phyloP scores from a whole-genome alignment of 2,329 filamentous ascomycete species.

The Penicillium janthinellum region DNA sequence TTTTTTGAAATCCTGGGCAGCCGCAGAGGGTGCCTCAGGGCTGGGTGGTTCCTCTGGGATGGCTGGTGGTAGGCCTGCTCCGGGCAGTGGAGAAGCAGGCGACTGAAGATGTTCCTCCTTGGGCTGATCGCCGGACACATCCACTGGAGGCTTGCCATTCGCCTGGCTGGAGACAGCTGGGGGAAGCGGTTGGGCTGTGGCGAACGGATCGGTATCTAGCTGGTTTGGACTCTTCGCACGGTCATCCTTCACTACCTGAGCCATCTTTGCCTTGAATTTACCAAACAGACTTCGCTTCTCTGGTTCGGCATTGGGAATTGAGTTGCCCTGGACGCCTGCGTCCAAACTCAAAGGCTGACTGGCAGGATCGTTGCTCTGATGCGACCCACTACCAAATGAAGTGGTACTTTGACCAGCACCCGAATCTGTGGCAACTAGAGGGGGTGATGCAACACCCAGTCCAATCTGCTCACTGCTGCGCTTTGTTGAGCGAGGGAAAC shows the following conservation, averaged over 20 bases:
- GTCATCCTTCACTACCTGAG: conserved; percentile 55
- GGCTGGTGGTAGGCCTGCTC: conserved; percentile 33
- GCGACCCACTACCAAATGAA: conserved; percentile 64
- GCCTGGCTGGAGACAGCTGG: conserved; percentile 30
- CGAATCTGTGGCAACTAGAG: conserved; percentile 62
- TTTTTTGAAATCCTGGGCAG: conserved; percentile 13
- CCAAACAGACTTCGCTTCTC: conserved; percentile 64
- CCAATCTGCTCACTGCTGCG: conserved; percentile 59
- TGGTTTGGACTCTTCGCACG: conserved; percentile 56
- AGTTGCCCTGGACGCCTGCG: conserved; percentile 40
- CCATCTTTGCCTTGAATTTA: conserved; percentile 67
- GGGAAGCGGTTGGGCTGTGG: conserved; percentile 39
- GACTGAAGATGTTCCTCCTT: conserved; percentile 29
- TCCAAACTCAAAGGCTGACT: conserved; percentile 41
- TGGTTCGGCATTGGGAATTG: conserved; percentile 37
- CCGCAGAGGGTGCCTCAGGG: conserved; percentile 25
- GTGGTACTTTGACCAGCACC: conserved; percentile 68
- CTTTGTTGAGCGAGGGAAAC: conserved; percentile 61
- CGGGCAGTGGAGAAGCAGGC: conserved; percentile 34
- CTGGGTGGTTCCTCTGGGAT: conserved; percentile 40
- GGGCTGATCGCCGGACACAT: conserved; percentile 24
- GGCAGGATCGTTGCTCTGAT: conserved; percentile 45
- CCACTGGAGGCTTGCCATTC: conserved; percentile 27
- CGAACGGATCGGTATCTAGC: conserved; percentile 37
- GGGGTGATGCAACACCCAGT: conserved; percentile 47